Evolutionary conservation across 2,329 filamentous ascomycete genomes (phyloP).

Genomic region (Rosellinia necatrix): DNA sequence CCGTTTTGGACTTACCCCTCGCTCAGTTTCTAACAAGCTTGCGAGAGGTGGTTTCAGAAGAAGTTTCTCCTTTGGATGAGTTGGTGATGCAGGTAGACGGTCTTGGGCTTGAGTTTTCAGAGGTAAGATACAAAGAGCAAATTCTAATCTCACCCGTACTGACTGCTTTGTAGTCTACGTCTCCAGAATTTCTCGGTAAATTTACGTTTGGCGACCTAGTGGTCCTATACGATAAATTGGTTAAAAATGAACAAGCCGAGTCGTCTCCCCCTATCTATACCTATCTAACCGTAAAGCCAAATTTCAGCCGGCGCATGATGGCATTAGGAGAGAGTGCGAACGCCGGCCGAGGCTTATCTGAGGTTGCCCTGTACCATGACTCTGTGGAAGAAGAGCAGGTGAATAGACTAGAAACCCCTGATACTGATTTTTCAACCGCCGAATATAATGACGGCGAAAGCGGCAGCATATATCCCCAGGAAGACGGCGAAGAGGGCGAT

Average conservation of each 20-base stretch:
- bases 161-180: conserved; percentile 37
- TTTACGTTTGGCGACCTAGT: conserved; percentile 41
- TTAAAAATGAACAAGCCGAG: conserved; percentile 37
- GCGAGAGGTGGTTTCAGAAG: conserved; percentile 40
- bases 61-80: conserved; percentile 43
- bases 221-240: conserved; percentile 39
- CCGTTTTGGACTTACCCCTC: conserved; percentile 35
- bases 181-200: conserved; percentile 36
- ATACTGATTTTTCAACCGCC: conserved; percentile 22
- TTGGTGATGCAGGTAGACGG: conserved; percentile 42
- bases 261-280: conserved; percentile 36
- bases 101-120: conserved; percentile 41
- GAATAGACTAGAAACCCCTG: conserved; percentile 18
- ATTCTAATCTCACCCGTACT: conserved; percentile 19
- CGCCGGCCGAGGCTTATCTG: conserved; percentile 39
- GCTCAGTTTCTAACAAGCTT: conserved; percentile 37
- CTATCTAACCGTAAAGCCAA: conserved; percentile 42
- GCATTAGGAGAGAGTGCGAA: conserved; percentile 40
- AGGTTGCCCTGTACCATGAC: conserved; percentile 41
- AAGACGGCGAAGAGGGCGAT: conserved; percentile 19
- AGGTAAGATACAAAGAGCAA: conserved; percentile 34
- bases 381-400: conserved; percentile 27
- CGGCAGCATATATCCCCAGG: conserved; percentile 28
- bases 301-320: conserved; percentile 39
- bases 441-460: conserved; percentile 26